Evolutionary conservation across 805 yeast species (phyloP), one percentile per base, ranked within the genome.

Genomic region (Sungouiella thailandica): DNA sequence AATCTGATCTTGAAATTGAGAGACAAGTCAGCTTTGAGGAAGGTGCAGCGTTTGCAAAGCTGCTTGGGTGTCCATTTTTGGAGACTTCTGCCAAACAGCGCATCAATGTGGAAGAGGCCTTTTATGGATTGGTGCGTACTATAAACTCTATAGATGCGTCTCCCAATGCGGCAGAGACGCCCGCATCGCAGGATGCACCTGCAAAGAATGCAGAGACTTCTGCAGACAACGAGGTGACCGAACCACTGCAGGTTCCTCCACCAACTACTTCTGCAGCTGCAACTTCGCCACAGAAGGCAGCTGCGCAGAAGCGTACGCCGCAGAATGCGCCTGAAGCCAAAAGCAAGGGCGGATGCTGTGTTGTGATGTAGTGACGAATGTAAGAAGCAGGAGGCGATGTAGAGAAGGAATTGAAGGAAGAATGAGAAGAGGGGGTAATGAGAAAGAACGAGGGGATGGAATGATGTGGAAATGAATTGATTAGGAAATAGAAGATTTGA

Each of bases 11-110:
- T 47, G 89, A 81, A 47, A 73, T 72, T 30, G 83, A 78, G 47
- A 72, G 95, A 56, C 86, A 82, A 52, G 90, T 84, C 4, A 69
- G 80, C 25, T 72, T 60, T 45, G 83, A 76, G 47, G 86, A 80
- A 51, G 88, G 84, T 18, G 39, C 56, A 47, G 41, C 54, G 14
- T 65, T 86, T 39, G 95, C 95, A 19, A 68, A 71, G 36, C 71
- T 74, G 43, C 75, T 85, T 52, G 69, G 72, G 40, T 74, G 83
- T 46, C 78, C 82, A 41, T 93, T 89, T 56, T 72, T 89, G 47
- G 98, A 93, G 62, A 86, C 97, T 2, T 79, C 90, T 25, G 97
- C 97, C 16, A 93, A 93, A 59, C 85, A 83, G 50, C 80, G 95
- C 39, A 73, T 82, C 45, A 89, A 93, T 50, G 97, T 93, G 28